Percentiles rank a stretch among this genome's conserved stretches.
Conservation (phyloP, 1,139 yeast genomes). For the Fermentozyma sake region DNA sequence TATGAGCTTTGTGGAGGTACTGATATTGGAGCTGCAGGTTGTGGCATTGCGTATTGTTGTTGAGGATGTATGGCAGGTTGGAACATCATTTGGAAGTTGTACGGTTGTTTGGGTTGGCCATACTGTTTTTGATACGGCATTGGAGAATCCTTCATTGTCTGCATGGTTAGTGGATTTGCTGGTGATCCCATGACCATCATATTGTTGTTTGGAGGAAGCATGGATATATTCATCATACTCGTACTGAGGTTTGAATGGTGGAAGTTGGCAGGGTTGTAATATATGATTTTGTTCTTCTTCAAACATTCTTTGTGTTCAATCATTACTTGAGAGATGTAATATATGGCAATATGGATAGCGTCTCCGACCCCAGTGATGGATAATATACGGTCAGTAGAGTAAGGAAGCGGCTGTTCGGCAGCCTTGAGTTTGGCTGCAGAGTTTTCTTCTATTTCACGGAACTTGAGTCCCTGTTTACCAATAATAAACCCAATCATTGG, state of each 20-base stretch:
- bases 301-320: slow-evolving; percentile 54
- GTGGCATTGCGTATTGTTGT: slow-evolving; percentile 18
- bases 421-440: slow-evolving; percentile 81
- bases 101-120: slow-evolving; percentile 18
- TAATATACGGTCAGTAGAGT: slow-evolving; percentile 75
- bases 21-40: slow-evolving; percentile 8
- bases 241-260: slow-evolving; percentile 20
- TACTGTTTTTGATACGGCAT: slow-evolving; percentile 14
- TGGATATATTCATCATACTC: slow-evolving; percentile 16
- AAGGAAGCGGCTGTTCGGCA: slow-evolving; percentile 70
- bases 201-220: slow-evolving; percentile 13
- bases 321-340: slow-evolving; percentile 65
- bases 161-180: slow-evolving; percentile 14
- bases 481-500: slow-evolving; percentile 78
- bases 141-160: slow-evolving; percentile 13
- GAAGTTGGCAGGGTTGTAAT: slow-evolving; percentile 61
- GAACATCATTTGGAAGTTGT: slow-evolving; percentile 41
- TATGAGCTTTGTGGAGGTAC: slow-evolving; percentile 32
- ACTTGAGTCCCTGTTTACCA: slow-evolving; percentile 72
- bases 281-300: slow-evolving; percentile 49
- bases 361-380: slow-evolving; percentile 79
- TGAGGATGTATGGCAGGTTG: slow-evolving; percentile 41
- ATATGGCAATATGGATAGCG: slow-evolving; percentile 81
- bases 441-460: slow-evolving; percentile 77
- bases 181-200: slow-evolving; percentile 11